Base-by-base conservation (phyloP, 2,329 filamentous ascomycete genomes). In the Plenodomus tracheiphilus region DNA sequence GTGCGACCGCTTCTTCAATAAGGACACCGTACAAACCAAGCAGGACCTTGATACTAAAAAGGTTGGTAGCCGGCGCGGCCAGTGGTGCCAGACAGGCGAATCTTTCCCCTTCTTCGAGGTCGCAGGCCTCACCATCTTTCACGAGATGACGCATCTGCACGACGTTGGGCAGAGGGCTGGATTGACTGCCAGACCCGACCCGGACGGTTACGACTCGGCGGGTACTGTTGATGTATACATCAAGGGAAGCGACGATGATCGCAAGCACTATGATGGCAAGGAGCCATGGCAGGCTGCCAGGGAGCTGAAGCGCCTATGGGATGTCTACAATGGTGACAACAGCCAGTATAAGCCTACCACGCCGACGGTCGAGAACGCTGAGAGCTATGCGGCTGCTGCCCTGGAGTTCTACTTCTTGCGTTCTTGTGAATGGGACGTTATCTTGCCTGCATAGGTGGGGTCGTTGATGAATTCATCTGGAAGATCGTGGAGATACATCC, bases 91-190 rank as follows among this genome's bases (percentile, higher is more conserved):
- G 34, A 30, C 46, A 8, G 39, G 39, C 34, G 22, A 48, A 43
- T 21, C 43, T 39, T 48, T 48, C 34, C 34, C 40, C 40, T 48
- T 43, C 34, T 48, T 43, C 35, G 40, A 48, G 43, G 39, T 48
- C 22, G 40, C 34, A 13, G 46, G 46, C 39, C 46, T 43, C 15
- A 48, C 32, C 39, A 43, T 43, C 35, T 48, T 48, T 41, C 34
- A 49, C 34, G 40, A 49, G 39, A 49, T 44, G 34, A 49, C 35
- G 39, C 34, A 49, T 49, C 41, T 44, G 40, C 34, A 49, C 35
- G 32, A 39, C 35, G 35, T 49, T 35, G 34, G 46, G 18, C 11
- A 44, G 34, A 44, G 41, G 46, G 41, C 46, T 44, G 40, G 41
- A 43, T 39, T 47, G 16, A 18, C 41, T 41, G 45, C 39, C 39